Base-by-base conservation (phyloP, 148 eudicot species). In the Rhododendron ferrugineum region DNA sequence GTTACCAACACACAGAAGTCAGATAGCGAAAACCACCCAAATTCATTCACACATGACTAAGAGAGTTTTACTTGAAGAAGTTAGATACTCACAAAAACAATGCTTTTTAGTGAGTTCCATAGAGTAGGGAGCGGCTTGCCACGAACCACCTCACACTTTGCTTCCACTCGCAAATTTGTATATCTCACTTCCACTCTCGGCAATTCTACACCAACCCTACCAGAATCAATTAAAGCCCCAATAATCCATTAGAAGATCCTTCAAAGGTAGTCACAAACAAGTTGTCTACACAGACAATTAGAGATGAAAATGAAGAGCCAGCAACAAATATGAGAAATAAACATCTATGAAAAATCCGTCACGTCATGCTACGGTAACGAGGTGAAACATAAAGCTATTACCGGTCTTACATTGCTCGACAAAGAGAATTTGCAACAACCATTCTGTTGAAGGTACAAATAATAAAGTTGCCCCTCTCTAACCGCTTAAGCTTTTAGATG, bases 121-220 rank as follows among this genome's bases (percentile, higher is more conserved):
- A 96, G 93, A 42, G 98, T 92, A 0, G 98, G 98, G 44, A 96
- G 94, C 32, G 98, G 98, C 90, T 93, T 96, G 23, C 98, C 98
- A 74, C 88, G 88, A 74, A 94, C 93, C 2, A 96, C 94, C 86
- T 90, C 91, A 87, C 97, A 94, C 85, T 91, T 89, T 9, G 95
- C 97, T 77, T 93, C 94, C 80, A 96, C 91, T 50, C 37, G 64
- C 73, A 96, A 89, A 89, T 92, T 93, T 15, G 80, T 80, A 64
- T 93, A 96, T 87, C 94, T 92, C 80, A 95, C 94, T 82, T 95
- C 94, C 64, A 95, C 92, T 3, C 92, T 87, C 7, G 98, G 97
- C 83, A 93, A 86, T 46, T 94, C 83, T 77, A 95, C 85, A 72
- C 95, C 98, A 93, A 93, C 94, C 89, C 98, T 96, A 76, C 88